phyloP scores from a whole-genome alignment of 352 stramenopile genomes.

The Phytophthora lateralis region DNA sequence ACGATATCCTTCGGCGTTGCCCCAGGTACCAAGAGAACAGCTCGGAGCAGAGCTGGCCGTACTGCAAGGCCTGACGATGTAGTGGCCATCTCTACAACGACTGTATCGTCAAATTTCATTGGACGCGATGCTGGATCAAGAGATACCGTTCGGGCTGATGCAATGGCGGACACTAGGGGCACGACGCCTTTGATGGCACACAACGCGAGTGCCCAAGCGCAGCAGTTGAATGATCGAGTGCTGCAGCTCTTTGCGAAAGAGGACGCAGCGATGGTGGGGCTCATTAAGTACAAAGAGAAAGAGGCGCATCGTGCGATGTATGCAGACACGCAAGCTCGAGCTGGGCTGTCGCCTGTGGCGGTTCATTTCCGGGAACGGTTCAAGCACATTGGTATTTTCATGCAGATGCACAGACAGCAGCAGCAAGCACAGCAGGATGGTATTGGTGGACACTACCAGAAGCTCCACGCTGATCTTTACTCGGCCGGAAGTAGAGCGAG shows the following conservation, averaged over 20 bases:
- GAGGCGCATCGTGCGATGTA: conserved; percentile 35
- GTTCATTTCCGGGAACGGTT: conserved; percentile 68
- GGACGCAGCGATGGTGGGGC: conserved; percentile 55
- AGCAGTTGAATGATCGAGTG: conserved; percentile 33
- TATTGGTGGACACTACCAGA: conserved; percentile 73
- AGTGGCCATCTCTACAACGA: not conserved
- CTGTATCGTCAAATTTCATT: not conserved
- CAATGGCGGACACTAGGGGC: conserved; percentile 2
- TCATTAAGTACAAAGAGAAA: conserved; percentile 77
- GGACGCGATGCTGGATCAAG: not conserved
- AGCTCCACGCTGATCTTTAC: conserved; percentile 56
- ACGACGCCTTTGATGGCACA: not conserved
- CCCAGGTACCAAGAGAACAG: conserved; percentile 10
- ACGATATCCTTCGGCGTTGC: not conserved
- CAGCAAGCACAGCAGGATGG: conserved; percentile 42
- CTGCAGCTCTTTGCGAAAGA: conserved; percentile 58
- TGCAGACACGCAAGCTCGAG: conserved; percentile 45
- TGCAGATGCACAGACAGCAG: conserved; percentile 44
- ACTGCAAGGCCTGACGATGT: conserved; percentile 12
- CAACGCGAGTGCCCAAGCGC: not conserved
- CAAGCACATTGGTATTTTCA: conserved; percentile 61
- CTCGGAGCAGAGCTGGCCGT: conserved; percentile 14
- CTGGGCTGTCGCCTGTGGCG: conserved; percentile 51
- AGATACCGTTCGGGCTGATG: conserved; percentile 12
- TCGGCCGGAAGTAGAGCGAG: conserved; percentile 9